Evolutionary conservation across 1,139 yeast genomes (phyloP).

Genomic region (Debaryomyces coudertii): DNA sequence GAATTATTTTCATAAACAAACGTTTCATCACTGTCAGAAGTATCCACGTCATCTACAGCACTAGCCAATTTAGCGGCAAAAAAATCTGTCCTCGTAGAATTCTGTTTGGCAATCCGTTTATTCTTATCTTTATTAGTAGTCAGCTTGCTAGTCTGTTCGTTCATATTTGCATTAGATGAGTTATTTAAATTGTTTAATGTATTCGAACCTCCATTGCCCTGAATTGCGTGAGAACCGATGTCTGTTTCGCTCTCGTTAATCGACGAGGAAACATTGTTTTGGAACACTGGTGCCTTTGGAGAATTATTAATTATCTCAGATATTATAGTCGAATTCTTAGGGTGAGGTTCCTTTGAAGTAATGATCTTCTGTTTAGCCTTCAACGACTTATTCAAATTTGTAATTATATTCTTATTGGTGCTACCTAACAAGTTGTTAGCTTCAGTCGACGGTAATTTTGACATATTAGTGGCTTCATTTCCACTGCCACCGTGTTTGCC

Average conservation of each 20-base stretch:
- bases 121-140: conserved; percentile 14
- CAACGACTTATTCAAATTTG: conserved; percentile 43
- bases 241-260: conserved; percentile 1
- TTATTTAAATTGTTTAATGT: not conserved
- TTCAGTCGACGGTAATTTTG: not conserved
- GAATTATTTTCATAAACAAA: conserved; percentile 78
- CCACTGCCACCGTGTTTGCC: not conserved
- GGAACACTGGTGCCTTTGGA: conserved; percentile 34
- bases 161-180: conserved; percentile 9
- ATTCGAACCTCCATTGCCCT: conserved; percentile 6
- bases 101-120: conserved; percentile 31
- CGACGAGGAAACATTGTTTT: conserved; percentile 19
- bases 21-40: conserved; percentile 89
- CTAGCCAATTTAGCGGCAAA: conserved; percentile 94
- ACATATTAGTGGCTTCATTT: not conserved
- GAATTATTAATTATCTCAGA: conserved; percentile 41
- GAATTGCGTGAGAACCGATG: conserved; percentile 6
- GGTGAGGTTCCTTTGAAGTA: conserved; percentile 40
- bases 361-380: conserved; percentile 47
- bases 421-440: not conserved
- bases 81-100: conserved; percentile 76
- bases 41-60: conserved; percentile 88
- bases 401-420: conserved; percentile 33
- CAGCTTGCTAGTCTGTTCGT: conserved; percentile 10
- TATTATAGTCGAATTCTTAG: conserved; percentile 37